Evolutionary conservation across 2,329 filamentous ascomycete species (phyloP), one percentile per base, ranked within the genome.

Genomic region (Xylaria sp.): DNA sequence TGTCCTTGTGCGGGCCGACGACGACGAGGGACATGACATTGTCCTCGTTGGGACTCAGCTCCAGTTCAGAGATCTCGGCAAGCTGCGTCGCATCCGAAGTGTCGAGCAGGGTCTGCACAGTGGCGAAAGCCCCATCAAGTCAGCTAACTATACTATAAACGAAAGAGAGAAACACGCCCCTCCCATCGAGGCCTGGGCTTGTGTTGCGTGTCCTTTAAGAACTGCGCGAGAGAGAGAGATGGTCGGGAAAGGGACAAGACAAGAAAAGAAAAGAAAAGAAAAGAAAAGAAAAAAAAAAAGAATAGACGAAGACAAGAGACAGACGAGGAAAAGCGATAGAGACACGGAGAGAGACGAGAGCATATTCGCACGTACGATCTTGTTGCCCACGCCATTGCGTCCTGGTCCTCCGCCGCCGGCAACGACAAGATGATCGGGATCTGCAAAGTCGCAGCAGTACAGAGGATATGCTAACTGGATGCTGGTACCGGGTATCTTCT

Each of bases 361-460:
- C 13, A 54, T 28, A 55, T 23, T 31, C n/a, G 60, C 25, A 39
- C 90, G 78, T 82, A 92, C 92, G 77, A 97, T 94, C 81, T 94
- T 94, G 84, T 97, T 97, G 66, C 90, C 90, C 25, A 97, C 92
- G 54, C 94, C 94, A 73, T 89, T 94, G 72, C 89, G 89, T 58
- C 92, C 90, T 72, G 93, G 90, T 60, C 95, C 95, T 72, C 95
- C 95, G 70, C 95, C 95, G 62, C 95, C 95, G 69, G 91, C 94
- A 46, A 97, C 92, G 9, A 97, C 83, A 28, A 98, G 85, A 72
- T 90, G 90, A 71, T 88, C 88, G 68, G 91, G 87, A 82, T 97
- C 90, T 76, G 91, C 94, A 80, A 97, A 98, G 78, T 94, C 94
- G 79, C 94, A 92, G 65, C 92, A 90, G 80, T 94, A 97, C 68